These are phyloP conservation scores for Blastocystis sp. DNA, from an alignment of 352 stramenopile species.

Conservation along the genomic window DNA sequence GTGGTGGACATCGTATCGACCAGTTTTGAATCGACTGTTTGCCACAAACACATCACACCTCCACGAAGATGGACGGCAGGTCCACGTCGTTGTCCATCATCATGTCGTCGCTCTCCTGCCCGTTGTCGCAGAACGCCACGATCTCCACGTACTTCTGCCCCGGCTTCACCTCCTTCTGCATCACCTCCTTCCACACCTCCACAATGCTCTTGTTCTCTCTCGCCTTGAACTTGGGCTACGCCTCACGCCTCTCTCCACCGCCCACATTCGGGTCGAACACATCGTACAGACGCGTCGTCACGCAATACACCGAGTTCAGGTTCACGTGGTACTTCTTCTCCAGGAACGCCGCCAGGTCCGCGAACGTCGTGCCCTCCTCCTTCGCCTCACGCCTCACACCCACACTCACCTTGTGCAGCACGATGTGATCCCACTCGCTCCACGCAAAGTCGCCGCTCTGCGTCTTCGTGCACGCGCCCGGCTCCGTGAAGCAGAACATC, in stretches of 20 bases:
- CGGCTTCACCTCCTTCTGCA: not conserved
- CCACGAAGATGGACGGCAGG: constrained; percentile 32
- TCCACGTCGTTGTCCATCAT: constrained; percentile 36
- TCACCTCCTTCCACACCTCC: constrained; percentile 16
- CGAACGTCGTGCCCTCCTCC: constrained; percentile 6
- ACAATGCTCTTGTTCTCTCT: constrained; percentile 34
- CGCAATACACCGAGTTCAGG: constrained; percentile 94
- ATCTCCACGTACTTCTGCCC: constrained; percentile 32
- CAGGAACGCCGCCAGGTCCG: constrained; percentile 81
- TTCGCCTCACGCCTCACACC: not conserved
- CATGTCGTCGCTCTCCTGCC: not conserved
- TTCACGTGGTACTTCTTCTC: constrained; percentile 91
- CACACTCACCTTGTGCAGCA: not conserved
- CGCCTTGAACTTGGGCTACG: not conserved
- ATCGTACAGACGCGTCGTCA: constrained; percentile 75
- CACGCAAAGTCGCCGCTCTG: not conserved
- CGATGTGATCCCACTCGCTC: constrained; percentile 52
- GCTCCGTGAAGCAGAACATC: constrained; percentile 38
- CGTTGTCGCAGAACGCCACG: constrained; percentile 30
- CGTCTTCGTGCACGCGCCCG: not conserved
- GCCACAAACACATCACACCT: constrained; percentile 12
- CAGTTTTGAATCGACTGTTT: constrained; percentile 3
- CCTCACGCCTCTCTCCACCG: not conserved
- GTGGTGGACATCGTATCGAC: constrained; percentile 4
- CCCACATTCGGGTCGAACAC: constrained; percentile 74